phyloP scores from a whole-genome alignment of 768 basidiomycete species.

The Myochromella boudieri region DNA sequence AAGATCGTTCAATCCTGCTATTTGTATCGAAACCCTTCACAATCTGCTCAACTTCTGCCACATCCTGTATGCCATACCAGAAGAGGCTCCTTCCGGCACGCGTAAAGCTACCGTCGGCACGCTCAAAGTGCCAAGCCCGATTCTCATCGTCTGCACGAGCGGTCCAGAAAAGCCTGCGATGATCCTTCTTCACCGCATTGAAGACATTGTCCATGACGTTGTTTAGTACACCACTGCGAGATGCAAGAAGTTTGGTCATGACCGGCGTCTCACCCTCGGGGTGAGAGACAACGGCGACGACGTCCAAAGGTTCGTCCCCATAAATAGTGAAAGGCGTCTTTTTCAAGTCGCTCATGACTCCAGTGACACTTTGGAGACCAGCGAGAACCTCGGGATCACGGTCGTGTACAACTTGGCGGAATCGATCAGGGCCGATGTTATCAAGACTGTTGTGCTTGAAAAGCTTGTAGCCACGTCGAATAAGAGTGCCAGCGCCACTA shows the following conservation, averaged over 20 bases:
- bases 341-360: slow-evolving; percentile 80
- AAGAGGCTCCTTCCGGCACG: slow-evolving; percentile 91
- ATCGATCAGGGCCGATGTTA: slow-evolving; percentile 86
- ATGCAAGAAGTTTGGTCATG: slow-evolving; percentile 89
- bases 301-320: slow-evolving; percentile 97
- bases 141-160: slow-evolving; percentile 95
- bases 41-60: slow-evolving; percentile 86
- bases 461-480: slow-evolving; percentile 97
- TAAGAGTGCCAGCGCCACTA: slow-evolving; percentile 95
- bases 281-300: slow-evolving; percentile 90
- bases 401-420: slow-evolving; percentile 93
- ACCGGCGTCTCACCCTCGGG: slow-evolving; percentile 88
- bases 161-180: slow-evolving; percentile 96
- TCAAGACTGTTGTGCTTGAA: slow-evolving; percentile 86
- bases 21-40: slow-evolving; percentile 75
- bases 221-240: slow-evolving; percentile 87
- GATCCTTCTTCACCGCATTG: slow-evolving; percentile 93
- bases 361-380: slow-evolving; percentile 83
- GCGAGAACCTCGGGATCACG: slow-evolving; percentile 89
- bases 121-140: slow-evolving; percentile 97
- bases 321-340: slow-evolving; percentile 89
- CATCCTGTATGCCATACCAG: slow-evolving; percentile 96
- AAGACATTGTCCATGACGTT: slow-evolving; percentile 97
- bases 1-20: slow-evolving; percentile 83
- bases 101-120: slow-evolving; percentile 96